Evolutionary conservation across 495 filamentous ascomycete genomes (phyloP), one percentile per base, ranked within the genome.

Genomic region (Saxophila tyrrhenica): DNA sequence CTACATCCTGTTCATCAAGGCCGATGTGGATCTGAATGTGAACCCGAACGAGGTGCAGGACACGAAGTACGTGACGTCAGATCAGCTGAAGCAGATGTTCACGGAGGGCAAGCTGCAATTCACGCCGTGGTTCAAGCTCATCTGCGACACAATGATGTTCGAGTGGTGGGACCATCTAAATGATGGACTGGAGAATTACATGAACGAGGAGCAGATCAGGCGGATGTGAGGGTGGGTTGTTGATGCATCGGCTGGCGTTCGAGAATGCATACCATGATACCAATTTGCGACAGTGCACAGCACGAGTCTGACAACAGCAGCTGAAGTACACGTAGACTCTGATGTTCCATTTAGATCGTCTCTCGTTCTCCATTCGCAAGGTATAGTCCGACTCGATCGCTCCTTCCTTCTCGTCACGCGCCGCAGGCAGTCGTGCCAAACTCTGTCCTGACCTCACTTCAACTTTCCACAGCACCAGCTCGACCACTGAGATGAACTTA

Each of bases 71-170:
- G 92, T 95, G 24, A 81, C 85, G 10, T 74, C 83, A 29, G 82
- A 87, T 11, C 84, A 92, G 54, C 74, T 99, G 54, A 92, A 87
- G 75, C 59, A 73, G 44, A 88, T 90, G 80, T 95, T 99, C 67
- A 68, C 83, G 63, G 80, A 96, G 66, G 77, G 82, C 9, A 75
- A 64, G 7, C 75, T 95, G 57, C 84, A 78, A 61, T 98, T 97
- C 69, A 99, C 92, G 7, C 92, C 92, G 0, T 99, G 92, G 92
- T 99, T 99, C 75, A 95, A 95, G 78, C 81, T 99, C 59, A 97
- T 99, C 65, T 99, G 94, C 76, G 70, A 96, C 61, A 89, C 87
- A 49, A 86, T 97, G 89, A 79, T 99, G 43, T 97, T 94, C 63
- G 89, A 97, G 68, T 99, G 92, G 92, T 99, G 92, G 92, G 78